Percentiles rank a stretch among this genome's conserved stretches.
These are phyloP conservation scores for Dryas integrifolia DNA, from an alignment of 331 rosid species.

Conservation along the genomic window DNA sequence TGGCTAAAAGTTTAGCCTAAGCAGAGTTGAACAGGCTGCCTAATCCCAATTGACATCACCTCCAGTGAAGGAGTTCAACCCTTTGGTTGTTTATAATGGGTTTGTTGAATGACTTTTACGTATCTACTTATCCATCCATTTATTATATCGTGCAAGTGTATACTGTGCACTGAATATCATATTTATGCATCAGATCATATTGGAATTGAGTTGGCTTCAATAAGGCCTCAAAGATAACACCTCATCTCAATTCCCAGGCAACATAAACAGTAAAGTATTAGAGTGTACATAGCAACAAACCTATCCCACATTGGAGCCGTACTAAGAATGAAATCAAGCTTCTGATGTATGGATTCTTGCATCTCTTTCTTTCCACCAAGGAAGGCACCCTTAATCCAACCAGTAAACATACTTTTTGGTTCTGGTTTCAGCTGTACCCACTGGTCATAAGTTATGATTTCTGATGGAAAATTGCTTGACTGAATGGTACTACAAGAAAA, in stretches of 20 bases:
- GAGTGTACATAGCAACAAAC: slow-evolving; percentile 44
- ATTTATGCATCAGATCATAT: not conserved
- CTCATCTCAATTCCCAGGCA: not conserved
- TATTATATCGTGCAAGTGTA: not conserved
- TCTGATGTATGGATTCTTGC: slow-evolving; percentile 59
- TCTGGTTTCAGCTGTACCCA: slow-evolving; percentile 73
- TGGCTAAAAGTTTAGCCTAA: not conserved
- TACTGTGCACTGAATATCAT: not conserved
- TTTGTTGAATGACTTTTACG: not conserved
- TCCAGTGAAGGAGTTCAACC: not conserved
- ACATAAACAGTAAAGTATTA: slow-evolving; percentile 4
- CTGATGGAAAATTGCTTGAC: slow-evolving; percentile 56
- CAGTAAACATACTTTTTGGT: slow-evolving; percentile 46
- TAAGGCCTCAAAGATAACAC: not conserved
- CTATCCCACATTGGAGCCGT: slow-evolving; percentile 96
- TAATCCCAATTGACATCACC: not conserved
- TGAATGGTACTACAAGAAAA: slow-evolving; percentile 52
- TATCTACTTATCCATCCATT: not conserved
- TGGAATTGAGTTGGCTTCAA: not conserved
- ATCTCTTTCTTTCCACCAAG: slow-evolving; percentile 65
- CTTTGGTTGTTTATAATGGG: not conserved
- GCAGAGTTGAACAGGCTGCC: not conserved
- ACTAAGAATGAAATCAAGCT: slow-evolving; percentile 60
- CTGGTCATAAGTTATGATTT: slow-evolving; percentile 68
- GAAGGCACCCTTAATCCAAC: slow-evolving; percentile 72